These are phyloP conservation scores for Coemansia asiatica DNA, from an alignment of 192 early-diverging fungal genomes.

Conservation along the genomic window DNA sequence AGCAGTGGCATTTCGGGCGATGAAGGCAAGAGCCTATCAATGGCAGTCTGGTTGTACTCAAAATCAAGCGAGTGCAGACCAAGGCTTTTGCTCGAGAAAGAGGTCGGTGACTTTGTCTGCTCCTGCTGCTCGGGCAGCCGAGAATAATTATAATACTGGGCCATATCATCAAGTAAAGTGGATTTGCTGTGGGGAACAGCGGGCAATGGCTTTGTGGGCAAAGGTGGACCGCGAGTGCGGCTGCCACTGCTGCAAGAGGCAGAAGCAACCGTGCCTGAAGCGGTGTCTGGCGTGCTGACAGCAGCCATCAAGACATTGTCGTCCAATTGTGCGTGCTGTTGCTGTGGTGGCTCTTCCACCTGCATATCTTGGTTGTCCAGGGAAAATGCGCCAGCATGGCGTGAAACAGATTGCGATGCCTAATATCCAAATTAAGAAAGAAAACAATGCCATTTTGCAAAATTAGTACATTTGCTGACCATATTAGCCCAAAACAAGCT, in stretches of 20 bases:
- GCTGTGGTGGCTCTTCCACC: background rate
- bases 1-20: constrained; percentile 10
- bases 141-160: background rate
- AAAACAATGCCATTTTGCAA: too few species aligned
- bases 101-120: constrained; percentile 19
- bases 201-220: constrained; percentile 5
- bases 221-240: constrained; percentile 5
- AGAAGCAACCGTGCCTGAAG: too few species aligned
- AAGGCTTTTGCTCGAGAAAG: constrained; percentile 44
- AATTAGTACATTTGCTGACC: too few species aligned
- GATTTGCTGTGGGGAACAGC: constrained; percentile 15
- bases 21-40: constrained; percentile 20
- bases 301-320: constrained; percentile 2
- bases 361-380: constrained; percentile 7
- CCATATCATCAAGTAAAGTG: background rate
- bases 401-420: background rate
- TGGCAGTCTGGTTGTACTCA: constrained; percentile 30
- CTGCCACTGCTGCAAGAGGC: background rate
- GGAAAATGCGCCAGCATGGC: background rate
- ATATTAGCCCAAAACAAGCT: too few species aligned
- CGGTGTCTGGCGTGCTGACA: background rate
- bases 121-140: constrained; percentile 1
- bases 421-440: background rate
- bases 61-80: constrained; percentile 40
- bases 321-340: constrained; percentile 3